These are phyloP conservation scores for Geranium rotundifolium DNA, from an alignment of 345 rosid species.

Conservation along the genomic window DNA sequence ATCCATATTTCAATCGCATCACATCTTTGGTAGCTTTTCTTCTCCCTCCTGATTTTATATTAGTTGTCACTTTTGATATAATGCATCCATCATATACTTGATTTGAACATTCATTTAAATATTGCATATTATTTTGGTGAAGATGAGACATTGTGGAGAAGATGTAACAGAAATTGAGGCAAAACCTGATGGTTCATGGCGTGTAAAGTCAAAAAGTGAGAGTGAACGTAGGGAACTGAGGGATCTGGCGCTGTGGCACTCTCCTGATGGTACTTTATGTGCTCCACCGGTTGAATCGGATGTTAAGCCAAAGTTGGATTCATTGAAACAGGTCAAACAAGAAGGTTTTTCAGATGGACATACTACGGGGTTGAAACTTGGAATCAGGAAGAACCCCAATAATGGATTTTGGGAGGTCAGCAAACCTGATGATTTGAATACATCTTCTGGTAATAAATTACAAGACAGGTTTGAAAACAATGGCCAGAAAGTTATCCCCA, in stretches of 20 bases:
- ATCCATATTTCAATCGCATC: conserved; percentile 84
- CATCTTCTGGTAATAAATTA: conserved; percentile 56
- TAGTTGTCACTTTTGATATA: not conserved
- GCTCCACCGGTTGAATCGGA: conserved; percentile 25
- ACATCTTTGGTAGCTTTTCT: conserved; percentile 50
- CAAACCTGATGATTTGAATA: conserved; percentile 57
- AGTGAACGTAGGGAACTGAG: conserved; percentile 69
- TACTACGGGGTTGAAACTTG: conserved; percentile 63
- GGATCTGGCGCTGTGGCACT: conserved; percentile 78
- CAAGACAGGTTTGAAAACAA: conserved; percentile 21
- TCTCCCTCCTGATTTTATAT: too few relatives aligned
- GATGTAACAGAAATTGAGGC: conserved; percentile 79
- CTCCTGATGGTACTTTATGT: conserved; percentile 55
- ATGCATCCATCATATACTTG: not conserved
- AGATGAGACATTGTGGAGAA: conserved; percentile 87
- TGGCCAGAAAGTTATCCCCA: conserved; percentile 50
- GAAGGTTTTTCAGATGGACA: conserved; percentile 72
- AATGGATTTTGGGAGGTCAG: conserved; percentile 80
- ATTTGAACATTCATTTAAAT: not conserved
- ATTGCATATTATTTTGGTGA: conserved; percentile 11
- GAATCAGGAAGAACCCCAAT: conserved; percentile 66
- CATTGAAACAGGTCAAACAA: conserved; percentile 43
- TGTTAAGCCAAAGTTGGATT: conserved; percentile 38
- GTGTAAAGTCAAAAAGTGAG: conserved; percentile 67
- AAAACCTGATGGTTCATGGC: conserved; percentile 97